Evolutionary conservation across 2,329 filamentous ascomycete species (phyloP), one percentile per base, ranked within the genome.

Genomic region (Aspergillus fischeri): DNA sequence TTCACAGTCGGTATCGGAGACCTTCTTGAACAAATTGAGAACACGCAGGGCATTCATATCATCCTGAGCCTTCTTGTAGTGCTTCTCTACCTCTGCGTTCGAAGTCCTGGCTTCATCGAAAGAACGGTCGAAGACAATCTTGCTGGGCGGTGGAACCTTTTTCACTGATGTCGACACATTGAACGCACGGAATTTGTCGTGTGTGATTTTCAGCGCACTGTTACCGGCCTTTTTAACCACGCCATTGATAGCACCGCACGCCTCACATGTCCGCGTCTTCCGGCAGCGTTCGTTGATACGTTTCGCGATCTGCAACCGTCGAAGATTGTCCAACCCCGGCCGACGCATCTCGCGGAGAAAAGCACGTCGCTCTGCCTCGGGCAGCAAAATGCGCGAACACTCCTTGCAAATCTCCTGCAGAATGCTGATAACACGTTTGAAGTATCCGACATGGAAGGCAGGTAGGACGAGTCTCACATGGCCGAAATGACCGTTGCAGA

Each of bases 351-450:
- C 88, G 60, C 85, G 89, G n/a, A 97, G 79, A 65, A 88, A 95
- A 3, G 81, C 77, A 44, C 90, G 86, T 63, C 91, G 86, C 66
- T 96, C 91, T 21, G 84, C 79, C 70, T 97, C 92, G 41, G 89
- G 86, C 25, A 99, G 83, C 55, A 99, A 77, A 6, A 97, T 88
- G 60, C 84, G 84, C 25, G 91, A 90, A 72, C 94, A 99, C 70
- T 92, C 87, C 79, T 96, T 99, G 86, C 94, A 99, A 63, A 99
- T 95, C 69, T 94, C 89, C 72, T 97, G 92, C 25, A 99, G 81
- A 55, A 96, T 92, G 48, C 87, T 88, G 70, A 96, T 93, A 62
- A 94, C 91, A 72, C 95, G 92, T 72, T 92, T 94, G 67, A 99
- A 84, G 72, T 97, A 99, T 41, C 94, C 94, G 63, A 97, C 92